Evolutionary conservation across 1,284 basidiomycete species (phyloP).

Genomic region (Cystobasidiaceae sp.): DNA sequence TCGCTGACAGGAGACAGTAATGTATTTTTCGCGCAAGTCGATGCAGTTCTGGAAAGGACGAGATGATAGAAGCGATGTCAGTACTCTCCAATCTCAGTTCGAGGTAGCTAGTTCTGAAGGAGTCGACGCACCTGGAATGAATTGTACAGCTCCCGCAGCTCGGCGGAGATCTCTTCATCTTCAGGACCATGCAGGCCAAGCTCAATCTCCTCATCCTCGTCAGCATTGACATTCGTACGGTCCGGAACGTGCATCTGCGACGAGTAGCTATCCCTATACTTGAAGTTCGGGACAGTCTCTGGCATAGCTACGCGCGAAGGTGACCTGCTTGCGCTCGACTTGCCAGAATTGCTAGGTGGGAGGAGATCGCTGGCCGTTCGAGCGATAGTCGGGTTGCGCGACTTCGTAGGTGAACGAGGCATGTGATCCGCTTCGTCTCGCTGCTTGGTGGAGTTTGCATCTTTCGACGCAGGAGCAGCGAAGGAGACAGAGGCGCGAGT

Average conservation of each 20-base stretch:
- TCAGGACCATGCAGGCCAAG: slow-evolving; percentile 15
- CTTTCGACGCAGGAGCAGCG: slow-evolving; percentile 4
- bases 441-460: too few species aligned
- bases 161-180: slow-evolving; percentile 42
- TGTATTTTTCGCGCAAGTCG: slow-evolving; percentile 81
- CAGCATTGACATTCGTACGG: slow-evolving; percentile 4
- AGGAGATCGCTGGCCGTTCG: background rate
- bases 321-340: slow-evolving; percentile 15
- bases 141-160: slow-evolving; percentile 45
- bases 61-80: background rate
- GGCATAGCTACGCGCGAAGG: slow-evolving; percentile 27
- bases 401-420: slow-evolving; percentile 10
- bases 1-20: slow-evolving; percentile 70
- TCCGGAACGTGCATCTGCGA: background rate
- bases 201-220: slow-evolving; percentile 29
- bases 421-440: background rate
- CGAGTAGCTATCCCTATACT: slow-evolving; percentile 17
- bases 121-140: slow-evolving; percentile 62
- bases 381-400: slow-evolving; percentile 8
- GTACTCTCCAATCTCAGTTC: too few species aligned
- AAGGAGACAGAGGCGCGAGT: slow-evolving; percentile 1
- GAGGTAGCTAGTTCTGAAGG: slow-evolving; percentile 48
- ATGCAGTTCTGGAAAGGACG: slow-evolving; percentile 22
- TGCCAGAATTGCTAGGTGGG: background rate
- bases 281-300: slow-evolving; percentile 15